phyloP scores from a whole-genome alignment of 306 rosid species.

The Arachis stenosperma region DNA sequence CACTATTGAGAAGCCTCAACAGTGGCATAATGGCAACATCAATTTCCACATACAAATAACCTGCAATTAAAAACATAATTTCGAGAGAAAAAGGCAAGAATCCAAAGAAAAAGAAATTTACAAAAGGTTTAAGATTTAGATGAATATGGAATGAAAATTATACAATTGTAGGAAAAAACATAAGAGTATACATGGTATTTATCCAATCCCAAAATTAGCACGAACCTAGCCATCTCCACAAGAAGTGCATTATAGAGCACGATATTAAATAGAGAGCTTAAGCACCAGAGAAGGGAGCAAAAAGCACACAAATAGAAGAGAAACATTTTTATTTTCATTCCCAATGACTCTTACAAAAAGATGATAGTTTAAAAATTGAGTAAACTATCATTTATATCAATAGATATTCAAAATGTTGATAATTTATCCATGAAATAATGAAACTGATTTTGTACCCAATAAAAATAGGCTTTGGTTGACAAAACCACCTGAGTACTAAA shows the following conservation, averaged over 20 bases:
- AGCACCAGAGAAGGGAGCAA: conserved; percentile 42
- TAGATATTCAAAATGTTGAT: no score
- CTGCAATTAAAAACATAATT: conserved; percentile 30
- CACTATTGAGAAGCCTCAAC: conserved; percentile 50
- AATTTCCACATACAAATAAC: conserved; percentile 34
- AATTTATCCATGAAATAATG: no score
- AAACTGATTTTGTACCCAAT: no score
- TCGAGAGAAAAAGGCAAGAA: conserved; percentile 30
- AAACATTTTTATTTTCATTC: background rate
- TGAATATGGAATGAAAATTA: conserved; percentile 56
- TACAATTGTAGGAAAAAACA: conserved; percentile 93
- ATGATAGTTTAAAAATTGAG: no score
- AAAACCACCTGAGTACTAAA: no score
- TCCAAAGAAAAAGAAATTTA: conserved; percentile 38
- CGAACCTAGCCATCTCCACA: conserved; percentile 38
- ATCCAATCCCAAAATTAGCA: conserved; percentile 52
- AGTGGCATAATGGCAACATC: conserved; percentile 30
- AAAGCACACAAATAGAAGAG: conserved; percentile 46
- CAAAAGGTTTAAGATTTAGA: conserved; percentile 42
- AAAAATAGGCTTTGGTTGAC: no score
- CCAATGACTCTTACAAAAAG: conserved; percentile 40
- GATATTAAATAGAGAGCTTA: conserved; percentile 27
- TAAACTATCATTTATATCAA: no score
- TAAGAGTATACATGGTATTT: conserved; percentile 80
- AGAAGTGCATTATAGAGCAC: conserved; percentile 34